A percentile compares a stretch with the other conserved stretches of the same genome.
These are phyloP conservation scores for Skeletonema menzelii DNA, from an alignment of 108 stramenopile genomes.

Conservation along the genomic window DNA sequence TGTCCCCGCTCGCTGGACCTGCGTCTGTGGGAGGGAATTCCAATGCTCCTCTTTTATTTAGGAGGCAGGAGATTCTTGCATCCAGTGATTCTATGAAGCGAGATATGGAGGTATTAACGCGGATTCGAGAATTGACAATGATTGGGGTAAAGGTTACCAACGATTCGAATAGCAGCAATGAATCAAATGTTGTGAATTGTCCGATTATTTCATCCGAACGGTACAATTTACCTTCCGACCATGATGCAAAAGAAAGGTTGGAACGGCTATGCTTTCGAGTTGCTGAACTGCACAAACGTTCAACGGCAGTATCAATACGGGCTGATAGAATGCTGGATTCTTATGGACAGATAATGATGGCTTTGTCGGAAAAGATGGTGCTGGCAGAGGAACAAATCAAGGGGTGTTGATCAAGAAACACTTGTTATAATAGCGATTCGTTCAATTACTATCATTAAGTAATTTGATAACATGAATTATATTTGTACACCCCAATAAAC, in stretches of 20 bases:
- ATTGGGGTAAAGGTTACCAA: constrained; percentile 25
- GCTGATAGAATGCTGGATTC: constrained; percentile 49
- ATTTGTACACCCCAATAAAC: not conserved
- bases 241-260: constrained; percentile 50
- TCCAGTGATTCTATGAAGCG: constrained; percentile 42
- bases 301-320: constrained; percentile 5
- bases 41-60: constrained; percentile 55
- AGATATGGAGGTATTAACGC: constrained; percentile 55
- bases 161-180: constrained; percentile 7
- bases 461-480: not conserved
- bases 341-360: constrained; percentile 55
- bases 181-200: constrained; percentile 56
- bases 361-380: constrained; percentile 70
- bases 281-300: constrained; percentile 36
- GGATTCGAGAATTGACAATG: constrained; percentile 55
- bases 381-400: constrained; percentile 64
- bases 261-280: constrained; percentile 44
- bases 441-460: not conserved
- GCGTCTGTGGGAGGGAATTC: not conserved
- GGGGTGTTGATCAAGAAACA: not conserved
- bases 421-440: not conserved
- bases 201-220: constrained; percentile 61
- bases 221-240: constrained; percentile 40
- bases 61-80: constrained; percentile 71
- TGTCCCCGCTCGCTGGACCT: constrained; percentile 35